phyloP scores from a whole-genome alignment of 371 early-diverging fungal genomes.

The Umbelopsis sp. region DNA sequence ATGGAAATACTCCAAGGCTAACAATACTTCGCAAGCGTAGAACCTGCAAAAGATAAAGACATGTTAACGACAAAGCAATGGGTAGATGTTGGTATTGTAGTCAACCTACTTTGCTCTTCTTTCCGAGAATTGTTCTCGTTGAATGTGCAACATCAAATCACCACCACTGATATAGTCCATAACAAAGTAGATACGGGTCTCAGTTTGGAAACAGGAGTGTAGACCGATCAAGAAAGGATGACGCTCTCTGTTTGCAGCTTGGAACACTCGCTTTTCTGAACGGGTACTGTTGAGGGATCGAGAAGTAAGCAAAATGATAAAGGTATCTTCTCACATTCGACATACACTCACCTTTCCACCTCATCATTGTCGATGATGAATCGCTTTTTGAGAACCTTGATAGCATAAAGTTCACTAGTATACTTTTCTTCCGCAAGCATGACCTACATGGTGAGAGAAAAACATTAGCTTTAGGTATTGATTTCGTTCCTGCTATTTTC shows the following conservation, averaged over 20 bases:
- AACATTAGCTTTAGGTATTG: too few relatives aligned
- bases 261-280: conserved; percentile 93
- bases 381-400: conserved; percentile 98
- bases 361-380: conserved; percentile 93
- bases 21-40: conserved; percentile 95
- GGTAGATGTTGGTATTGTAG: too few relatives aligned
- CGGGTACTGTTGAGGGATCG: conserved; percentile 62
- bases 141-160: conserved; percentile 98
- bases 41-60: conserved; percentile 52
- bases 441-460: conserved; percentile 50
- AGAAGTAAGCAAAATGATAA: not conserved
- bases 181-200: conserved; percentile 93
- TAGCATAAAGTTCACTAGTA: conserved; percentile 83
- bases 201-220: conserved; percentile 95
- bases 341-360: conserved; percentile 65
- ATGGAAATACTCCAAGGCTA: conserved; percentile 97
- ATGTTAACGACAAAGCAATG: too few relatives aligned
- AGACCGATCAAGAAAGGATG: conserved; percentile 98
- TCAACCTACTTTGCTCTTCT: conserved; percentile 71
- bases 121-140: conserved; percentile 84
- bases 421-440: conserved; percentile 92
- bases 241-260: conserved; percentile 81
- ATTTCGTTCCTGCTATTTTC: too few relatives aligned
- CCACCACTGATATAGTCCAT: conserved; percentile 99
- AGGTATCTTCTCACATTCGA: not conserved